These are phyloP conservation scores for Ophiostoma quercus DNA, from an alignment of 2,329 filamentous ascomycete genomes.

Conservation along the genomic window DNA sequence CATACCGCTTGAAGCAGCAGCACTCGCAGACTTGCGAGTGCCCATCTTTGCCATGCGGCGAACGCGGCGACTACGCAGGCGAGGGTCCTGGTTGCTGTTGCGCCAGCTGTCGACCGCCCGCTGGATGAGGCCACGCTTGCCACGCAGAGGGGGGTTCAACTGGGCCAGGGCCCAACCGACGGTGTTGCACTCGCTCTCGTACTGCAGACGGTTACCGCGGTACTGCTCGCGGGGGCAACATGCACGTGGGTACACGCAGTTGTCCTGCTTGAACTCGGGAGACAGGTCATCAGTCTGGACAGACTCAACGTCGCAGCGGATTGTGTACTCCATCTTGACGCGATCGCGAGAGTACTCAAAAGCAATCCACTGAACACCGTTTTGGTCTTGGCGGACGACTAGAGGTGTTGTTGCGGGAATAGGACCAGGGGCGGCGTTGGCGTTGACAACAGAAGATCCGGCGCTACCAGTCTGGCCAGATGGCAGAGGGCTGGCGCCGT, in stretches of 20 bases:
- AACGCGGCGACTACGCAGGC: constrained; percentile 83
- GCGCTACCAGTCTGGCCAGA: constrained; percentile 28
- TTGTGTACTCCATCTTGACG: constrained; percentile 99
- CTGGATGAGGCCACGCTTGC: constrained; percentile 93
- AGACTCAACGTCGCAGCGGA: constrained; percentile 94
- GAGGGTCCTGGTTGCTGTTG: constrained; percentile 95
- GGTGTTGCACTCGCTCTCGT: constrained; percentile 97
- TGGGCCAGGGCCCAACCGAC: constrained; percentile 99
- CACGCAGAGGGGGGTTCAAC: constrained; percentile 81
- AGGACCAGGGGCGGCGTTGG: constrained; percentile 87
- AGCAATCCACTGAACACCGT: constrained; percentile 97
- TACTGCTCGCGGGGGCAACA: constrained; percentile 96
- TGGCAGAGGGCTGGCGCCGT: constrained; percentile 25
- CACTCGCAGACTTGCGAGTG: constrained; percentile 62
- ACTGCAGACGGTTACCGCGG: constrained; percentile 88
- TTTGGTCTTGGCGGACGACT: constrained; percentile 89
- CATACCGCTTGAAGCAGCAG: constrained; percentile 45
- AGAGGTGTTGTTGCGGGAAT: constrained; percentile 95
- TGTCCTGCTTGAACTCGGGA: constrained; percentile 92
- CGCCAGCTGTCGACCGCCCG: constrained; percentile 97
- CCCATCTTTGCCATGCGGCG: constrained; percentile 95
- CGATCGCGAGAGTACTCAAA: constrained; percentile 96
- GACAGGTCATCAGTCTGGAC: constrained; percentile 83
- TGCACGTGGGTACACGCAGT: constrained; percentile 94
- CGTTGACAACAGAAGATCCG: constrained; percentile 50